A percentile compares a stretch with the other conserved stretches of the same genome.
Conservation (phyloP, 228 moss, liverwort and hornwort genomes). For the Sphagnum fallax region DNA sequence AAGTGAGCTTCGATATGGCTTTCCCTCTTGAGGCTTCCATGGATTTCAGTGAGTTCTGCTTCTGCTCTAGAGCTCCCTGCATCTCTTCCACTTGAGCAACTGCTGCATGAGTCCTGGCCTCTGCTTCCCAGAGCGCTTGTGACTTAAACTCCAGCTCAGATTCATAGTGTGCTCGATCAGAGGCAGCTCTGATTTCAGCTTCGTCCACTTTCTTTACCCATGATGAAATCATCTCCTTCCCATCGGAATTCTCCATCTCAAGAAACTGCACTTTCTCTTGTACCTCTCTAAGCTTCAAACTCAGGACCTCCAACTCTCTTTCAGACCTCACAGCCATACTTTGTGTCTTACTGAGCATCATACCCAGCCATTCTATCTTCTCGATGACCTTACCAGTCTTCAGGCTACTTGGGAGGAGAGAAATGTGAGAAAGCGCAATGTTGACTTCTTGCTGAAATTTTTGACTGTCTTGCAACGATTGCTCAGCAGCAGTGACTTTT, state of each 20-base stretch:
- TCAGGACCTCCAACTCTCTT: conserved; percentile 25
- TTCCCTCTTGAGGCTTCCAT: conserved; percentile 64
- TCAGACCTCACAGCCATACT: conserved; percentile 22
- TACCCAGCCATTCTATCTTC: conserved; percentile 60
- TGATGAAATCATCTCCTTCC: conserved; percentile 19
- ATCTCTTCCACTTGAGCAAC: conserved; percentile 30
- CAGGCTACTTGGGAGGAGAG: conserved; percentile 23
- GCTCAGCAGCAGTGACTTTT: conserved; percentile 19
- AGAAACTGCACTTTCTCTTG: conserved; percentile 32
- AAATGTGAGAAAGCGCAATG: conserved; percentile 21
- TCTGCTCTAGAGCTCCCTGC: conserved; percentile 44
- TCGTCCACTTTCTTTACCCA: conserved; percentile 30
- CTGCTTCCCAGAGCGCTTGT: conserved; percentile 26
- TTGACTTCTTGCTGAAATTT: conserved; percentile 29
- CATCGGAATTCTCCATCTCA: conserved; percentile 17
- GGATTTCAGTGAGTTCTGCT: conserved; percentile 41
- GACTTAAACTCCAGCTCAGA: conserved; percentile 50
- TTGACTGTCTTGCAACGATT: conserved; percentile 30
- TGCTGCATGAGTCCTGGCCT: conserved; percentile 31
- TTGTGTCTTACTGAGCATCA: conserved; percentile 33
- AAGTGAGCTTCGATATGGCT: conserved; percentile 47
- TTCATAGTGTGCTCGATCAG: conserved; percentile 22
- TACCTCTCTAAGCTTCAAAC: conserved; percentile 18
- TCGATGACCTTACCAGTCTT: conserved; percentile 25
- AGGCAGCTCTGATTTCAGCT: conserved; percentile 24